These are phyloP conservation scores for Parathielavia appendiculata DNA, from an alignment of 495 filamentous ascomycete genomes.

Conservation along the genomic window DNA sequence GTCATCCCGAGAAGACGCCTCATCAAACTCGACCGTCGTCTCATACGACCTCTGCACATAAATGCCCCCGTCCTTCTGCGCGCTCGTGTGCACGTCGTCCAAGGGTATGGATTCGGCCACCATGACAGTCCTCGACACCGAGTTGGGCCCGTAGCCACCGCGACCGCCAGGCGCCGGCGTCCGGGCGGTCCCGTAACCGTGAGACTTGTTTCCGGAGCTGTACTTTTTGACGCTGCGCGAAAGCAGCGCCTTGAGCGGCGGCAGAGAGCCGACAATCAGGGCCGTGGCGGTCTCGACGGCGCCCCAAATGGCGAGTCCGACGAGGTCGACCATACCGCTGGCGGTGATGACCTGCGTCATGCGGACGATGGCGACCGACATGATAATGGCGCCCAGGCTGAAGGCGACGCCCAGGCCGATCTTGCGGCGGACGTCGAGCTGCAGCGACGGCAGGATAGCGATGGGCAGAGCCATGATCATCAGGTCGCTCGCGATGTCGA, in stretches of 20 bases:
- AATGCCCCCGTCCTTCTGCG: slow-evolving; percentile 8
- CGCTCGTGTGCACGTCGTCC: background rate
- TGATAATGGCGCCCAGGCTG: slow-evolving; percentile 13
- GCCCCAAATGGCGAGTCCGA: slow-evolving; percentile 13
- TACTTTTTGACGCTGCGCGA: slow-evolving; percentile 7
- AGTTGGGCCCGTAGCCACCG: background rate
- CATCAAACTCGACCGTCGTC: slow-evolving; percentile 8
- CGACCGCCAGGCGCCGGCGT: background rate
- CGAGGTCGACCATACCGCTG: background rate
- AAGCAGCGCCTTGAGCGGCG: slow-evolving; percentile 6
- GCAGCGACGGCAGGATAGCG: slow-evolving; percentile 1
- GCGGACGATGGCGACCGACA: slow-evolving; percentile 3
- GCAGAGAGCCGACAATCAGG: slow-evolving; percentile 4
- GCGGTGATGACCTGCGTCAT: slow-evolving; percentile 4
- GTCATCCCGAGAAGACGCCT: background rate
- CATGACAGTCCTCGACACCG: slow-evolving; percentile 2
- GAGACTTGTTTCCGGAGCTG: background rate
- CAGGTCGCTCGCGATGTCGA: slow-evolving; percentile 6
- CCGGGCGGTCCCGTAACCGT: background rate
- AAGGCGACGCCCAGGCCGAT: slow-evolving; percentile 6
- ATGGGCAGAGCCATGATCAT: slow-evolving; percentile 13
- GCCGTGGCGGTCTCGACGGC: slow-evolving; percentile 1
- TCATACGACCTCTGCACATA: slow-evolving; percentile 9
- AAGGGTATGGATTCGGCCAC: slow-evolving; percentile 7
- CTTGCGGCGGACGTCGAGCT: slow-evolving; percentile 2